These are phyloP conservation scores for Rhodotorula sp. DNA, from an alignment of 1,284 basidiomycete species.

Conservation along the genomic window DNA sequence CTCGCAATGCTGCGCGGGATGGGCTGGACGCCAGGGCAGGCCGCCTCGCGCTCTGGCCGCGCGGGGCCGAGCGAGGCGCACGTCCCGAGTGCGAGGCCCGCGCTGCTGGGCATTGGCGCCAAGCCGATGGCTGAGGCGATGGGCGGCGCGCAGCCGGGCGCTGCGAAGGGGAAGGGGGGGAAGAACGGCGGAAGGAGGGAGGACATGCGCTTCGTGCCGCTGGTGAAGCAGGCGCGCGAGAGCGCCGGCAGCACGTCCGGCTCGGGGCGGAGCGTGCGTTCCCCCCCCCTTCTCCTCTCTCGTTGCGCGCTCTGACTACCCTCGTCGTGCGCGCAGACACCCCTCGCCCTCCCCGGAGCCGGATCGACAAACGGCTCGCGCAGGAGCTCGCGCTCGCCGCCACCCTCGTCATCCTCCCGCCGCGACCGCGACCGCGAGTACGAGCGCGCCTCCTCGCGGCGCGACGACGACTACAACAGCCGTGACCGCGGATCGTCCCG, in stretches of 20 bases:
- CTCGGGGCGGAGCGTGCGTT: constrained; percentile 23
- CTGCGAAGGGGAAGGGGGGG: constrained; percentile 55
- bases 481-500: constrained; percentile 9
- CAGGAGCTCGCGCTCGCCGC: constrained; percentile 21
- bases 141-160: constrained; percentile 51
- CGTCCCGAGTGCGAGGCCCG: constrained; percentile 74
- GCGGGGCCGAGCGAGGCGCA: constrained; percentile 67
- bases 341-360: constrained; percentile 7
- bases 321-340: background rate
- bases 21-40: constrained; percentile 87
- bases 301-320: background rate
- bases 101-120: constrained; percentile 84
- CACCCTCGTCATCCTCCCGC: background rate
- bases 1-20: constrained; percentile 91
- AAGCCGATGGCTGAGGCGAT: constrained; percentile 69
- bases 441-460: constrained; percentile 1
- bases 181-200: constrained; percentile 59
- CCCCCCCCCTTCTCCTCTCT: background rate
- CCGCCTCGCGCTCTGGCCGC: constrained; percentile 59
- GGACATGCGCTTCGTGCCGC: constrained; percentile 32
- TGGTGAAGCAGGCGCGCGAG: constrained; percentile 26
- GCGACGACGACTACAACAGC: constrained; percentile 40
- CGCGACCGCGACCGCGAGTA: constrained; percentile 42
- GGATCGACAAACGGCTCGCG: constrained; percentile 9
- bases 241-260: constrained; percentile 3